Evolutionary conservation across 129 eudicot species (phyloP), one percentile per base, ranked within the genome.

Genomic region (Pittosporum tobira): DNA sequence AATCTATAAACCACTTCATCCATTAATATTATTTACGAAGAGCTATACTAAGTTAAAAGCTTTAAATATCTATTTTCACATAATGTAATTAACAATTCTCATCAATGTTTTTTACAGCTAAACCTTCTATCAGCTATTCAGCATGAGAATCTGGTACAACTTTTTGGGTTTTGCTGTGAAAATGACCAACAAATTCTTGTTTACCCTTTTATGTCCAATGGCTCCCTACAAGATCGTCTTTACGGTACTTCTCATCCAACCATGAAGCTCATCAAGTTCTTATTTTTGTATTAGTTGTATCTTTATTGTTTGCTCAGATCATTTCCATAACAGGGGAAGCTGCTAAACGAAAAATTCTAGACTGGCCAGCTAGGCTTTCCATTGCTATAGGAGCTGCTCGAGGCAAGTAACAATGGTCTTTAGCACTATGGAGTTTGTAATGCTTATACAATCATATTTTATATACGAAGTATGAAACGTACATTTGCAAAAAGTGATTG

Each of bases 351-450:
- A 73, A 76, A 66, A 74, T 64, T 69, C 79, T 87, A 24, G 96
- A 87, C 79, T 87, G 96, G 96, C 88, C 96, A 36, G 73, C 93
- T 26, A 80, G 96, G 69, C 79, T 87, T 66, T 82, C 96, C 36
- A 77, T 87, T 62, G 96, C 96, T 70, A 57, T 83, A 74, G 96
- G 96, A 46, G 88, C 96, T 72, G 96, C 96, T 70, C 80, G 93
- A 80, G 96, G 96, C 70, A 77, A 74, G 80, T 76, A 67, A 24
- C 36, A 56, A 38, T 10, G 2, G 19, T 61, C 37, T 63, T 18
- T 16, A 18, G 23, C 48, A 57, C 7, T 61, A 60, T 29, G 5
- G 20, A 19, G 40, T 55, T 22, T 60, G 15, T 54, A 45, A 44
- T 20, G 36, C 43, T n/a, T 55, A 13, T 15, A 23, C 45, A 47